Base-by-base conservation (phyloP, 2,329 filamentous ascomycete species). In the Aspergillus chevalieri region DNA sequence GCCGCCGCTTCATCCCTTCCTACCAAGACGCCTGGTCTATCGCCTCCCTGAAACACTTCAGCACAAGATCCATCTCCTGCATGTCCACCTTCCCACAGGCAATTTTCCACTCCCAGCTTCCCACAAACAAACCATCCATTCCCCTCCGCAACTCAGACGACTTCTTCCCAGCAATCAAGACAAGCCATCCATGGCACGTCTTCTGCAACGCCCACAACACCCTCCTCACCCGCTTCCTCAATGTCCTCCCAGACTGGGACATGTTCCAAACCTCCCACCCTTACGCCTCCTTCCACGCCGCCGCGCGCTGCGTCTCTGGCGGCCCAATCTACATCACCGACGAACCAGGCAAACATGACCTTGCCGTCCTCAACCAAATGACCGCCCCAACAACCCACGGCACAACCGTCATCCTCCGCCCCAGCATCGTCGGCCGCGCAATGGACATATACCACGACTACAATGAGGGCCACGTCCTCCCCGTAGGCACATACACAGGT, bases 281-380 rank as follows among this genome's bases (percentile, higher is more conserved):
- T 1, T 95, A 88, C 65, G 87, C 86, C 0, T 81, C 79, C 0
- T 95, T 93, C 64, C 93, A 98, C 59, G 93, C 89, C 4, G 92
- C 93, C 1, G 91, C 90, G 2, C 81, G 93, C 43, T 95, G 89
- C 66, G 77, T 98, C 8, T 91, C 86, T 44, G 93, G 93, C 7
- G 93, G 93, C 0, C 93, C 92, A 0, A 86, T 98, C 38, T 96
- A 94, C 61, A 91, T 98, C 65, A 97, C 92, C 0, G 93, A 98
- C 67, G 80, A 83, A 0, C 92, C 92, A 0, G 91, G 89, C 0
- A 73, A 88, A 52, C 89, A 97, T 66, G 79, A 95, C 61, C 62
- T 90, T 26, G 70, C 78, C 5, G 69, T 98, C 14, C 86, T 98
- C 52, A 70, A 77, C 24, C 85, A 94, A 65, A 91, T 97, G 78